Conservation (phyloP, 805 yeast genomes). For the Candida ovalis region DNA sequence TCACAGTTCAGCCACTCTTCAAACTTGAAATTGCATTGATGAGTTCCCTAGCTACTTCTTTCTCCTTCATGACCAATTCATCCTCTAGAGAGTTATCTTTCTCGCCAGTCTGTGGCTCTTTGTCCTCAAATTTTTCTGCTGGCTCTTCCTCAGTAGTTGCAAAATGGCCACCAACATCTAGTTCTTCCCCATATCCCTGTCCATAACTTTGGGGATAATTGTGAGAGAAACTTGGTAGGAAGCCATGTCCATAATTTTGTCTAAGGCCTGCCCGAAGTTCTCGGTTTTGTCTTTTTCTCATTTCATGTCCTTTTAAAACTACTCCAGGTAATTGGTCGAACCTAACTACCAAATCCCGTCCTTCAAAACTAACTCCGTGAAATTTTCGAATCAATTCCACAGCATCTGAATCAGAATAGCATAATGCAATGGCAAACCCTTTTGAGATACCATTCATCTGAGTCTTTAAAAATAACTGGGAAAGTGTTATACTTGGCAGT, state of each 20-base stretch:
- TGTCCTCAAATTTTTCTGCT: background rate
- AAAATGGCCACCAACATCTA: background rate
- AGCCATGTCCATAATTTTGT: background rate
- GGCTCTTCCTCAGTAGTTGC: background rate
- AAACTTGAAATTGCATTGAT: constrained; percentile 19
- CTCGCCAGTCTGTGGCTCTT: background rate
- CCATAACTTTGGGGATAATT: background rate
- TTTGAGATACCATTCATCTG: constrained; percentile 40
- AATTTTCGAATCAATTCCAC: constrained; percentile 44
- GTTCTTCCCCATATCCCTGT: too few species aligned
- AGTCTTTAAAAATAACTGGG: constrained; percentile 30
- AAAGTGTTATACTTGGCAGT: background rate
- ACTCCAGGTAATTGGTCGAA: constrained; percentile 51
- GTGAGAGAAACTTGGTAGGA: background rate
- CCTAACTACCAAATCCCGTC: constrained; percentile 57
- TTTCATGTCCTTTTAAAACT: constrained; percentile 24
- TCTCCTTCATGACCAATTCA: constrained; percentile 17
- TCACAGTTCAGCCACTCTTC: constrained; percentile 9
- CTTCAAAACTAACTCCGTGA: constrained; percentile 53
- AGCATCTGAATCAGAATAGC: constrained; percentile 44
- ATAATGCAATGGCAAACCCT: constrained; percentile 66
- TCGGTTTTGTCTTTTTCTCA: constrained; percentile 17
- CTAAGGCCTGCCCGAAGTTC: constrained; percentile 3
- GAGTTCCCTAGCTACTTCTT: constrained; percentile 26
- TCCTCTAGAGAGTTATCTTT: background rate